A percentile compares a stretch with the other conserved stretches of the same genome.
These are phyloP conservation scores for Ceratocystis lukuohia DNA, from an alignment of 2,329 filamentous ascomycete genomes.

Conservation along the genomic window DNA sequence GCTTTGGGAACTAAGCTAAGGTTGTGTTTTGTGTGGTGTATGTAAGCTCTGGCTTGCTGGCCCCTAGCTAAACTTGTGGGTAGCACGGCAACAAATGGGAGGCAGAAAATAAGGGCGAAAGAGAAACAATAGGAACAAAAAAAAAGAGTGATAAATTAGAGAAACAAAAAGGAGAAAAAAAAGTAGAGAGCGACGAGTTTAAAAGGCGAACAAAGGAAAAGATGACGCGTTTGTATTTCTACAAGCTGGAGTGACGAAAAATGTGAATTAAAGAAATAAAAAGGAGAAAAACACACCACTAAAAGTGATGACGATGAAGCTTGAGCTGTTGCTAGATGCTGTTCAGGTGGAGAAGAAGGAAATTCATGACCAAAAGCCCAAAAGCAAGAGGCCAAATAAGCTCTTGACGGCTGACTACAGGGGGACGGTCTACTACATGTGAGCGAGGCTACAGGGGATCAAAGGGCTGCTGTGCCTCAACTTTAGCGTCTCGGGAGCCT, in stretches of 20 bases:
- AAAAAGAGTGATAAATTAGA: background rate
- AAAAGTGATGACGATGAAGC: background rate
- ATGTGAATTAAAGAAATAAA: background rate
- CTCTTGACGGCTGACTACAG: background rate
- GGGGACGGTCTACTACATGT: background rate
- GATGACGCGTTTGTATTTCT: background rate
- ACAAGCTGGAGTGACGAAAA: background rate
- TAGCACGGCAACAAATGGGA: conserved; percentile 1
- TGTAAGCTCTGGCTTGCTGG: background rate
- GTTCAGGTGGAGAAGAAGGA: background rate
- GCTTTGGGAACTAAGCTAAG: background rate
- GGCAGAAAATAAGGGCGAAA: background rate
- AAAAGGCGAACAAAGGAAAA: background rate
- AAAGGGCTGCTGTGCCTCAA: background rate
- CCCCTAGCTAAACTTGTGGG: background rate
- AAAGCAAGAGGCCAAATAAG: conserved; percentile 15
- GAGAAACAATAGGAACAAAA: background rate
- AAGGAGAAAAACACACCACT: background rate
- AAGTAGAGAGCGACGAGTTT: background rate
- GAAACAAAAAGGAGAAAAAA: background rate
- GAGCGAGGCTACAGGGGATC: background rate
- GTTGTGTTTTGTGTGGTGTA: background rate
- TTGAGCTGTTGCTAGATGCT: background rate
- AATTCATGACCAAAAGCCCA: background rate
- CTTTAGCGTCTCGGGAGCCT: background rate